phyloP scores from a whole-genome alignment of 345 rosid species.

The Jatropha curcas region DNA sequence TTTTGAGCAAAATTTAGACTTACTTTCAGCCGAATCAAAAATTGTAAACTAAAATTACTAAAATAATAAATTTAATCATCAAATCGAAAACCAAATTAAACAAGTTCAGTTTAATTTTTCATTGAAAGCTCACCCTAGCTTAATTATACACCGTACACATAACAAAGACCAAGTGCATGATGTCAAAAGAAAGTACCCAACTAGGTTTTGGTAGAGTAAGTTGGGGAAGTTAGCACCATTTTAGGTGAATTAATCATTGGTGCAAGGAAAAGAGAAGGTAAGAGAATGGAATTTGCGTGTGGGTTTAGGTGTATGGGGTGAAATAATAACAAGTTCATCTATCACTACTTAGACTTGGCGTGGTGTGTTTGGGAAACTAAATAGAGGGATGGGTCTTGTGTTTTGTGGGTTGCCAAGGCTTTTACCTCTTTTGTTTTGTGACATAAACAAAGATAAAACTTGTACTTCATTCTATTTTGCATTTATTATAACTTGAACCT shows the following conservation, averaged over 20 bases:
- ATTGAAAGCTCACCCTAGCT: no score
- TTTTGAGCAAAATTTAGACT: no score
- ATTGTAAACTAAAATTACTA: no score
- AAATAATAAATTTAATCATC: no score
- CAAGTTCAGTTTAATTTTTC: no score
- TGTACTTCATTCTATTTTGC: background rate
- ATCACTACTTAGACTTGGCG: background rate
- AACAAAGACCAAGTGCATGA: background rate
- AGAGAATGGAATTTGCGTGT: conserved; percentile 28
- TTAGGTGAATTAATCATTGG: conserved; percentile 14
- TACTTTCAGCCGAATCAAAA: no score
- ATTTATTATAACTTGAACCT: background rate
- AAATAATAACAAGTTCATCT: background rate
- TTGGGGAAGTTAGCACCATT: conserved; percentile 30
- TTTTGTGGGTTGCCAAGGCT: background rate
- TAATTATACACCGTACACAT: no score
- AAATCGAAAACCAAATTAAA: no score
- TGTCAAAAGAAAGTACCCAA: background rate
- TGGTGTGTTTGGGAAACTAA: background rate
- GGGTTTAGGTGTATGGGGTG: background rate
- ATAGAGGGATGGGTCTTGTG: background rate
- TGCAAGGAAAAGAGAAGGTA: conserved; percentile 8
- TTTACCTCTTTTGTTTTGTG: background rate
- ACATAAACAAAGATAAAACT: background rate
- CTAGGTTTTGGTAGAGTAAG: conserved; percentile 19